A percentile compares a stretch with the other conserved stretches of the same genome.
Conservation (phyloP, 129 eudicot species). For the Mikania micrantha region DNA sequence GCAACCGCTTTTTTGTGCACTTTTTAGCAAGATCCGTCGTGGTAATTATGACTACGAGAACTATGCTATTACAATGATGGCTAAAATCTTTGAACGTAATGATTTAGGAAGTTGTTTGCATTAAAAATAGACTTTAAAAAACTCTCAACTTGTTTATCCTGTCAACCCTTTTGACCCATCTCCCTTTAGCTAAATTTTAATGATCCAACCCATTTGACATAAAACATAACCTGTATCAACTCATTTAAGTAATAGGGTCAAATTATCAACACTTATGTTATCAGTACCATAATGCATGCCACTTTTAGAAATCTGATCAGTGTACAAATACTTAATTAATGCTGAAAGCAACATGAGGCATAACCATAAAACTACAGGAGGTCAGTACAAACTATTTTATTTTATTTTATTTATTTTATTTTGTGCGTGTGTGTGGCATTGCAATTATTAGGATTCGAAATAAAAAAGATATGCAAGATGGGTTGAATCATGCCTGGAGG, state of each 20-base stretch:
- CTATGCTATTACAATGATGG: not conserved
- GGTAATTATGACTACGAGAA: not conserved
- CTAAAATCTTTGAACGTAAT: not conserved
- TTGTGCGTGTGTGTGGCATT: not conserved
- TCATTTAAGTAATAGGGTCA: not conserved
- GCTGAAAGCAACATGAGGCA: not conserved
- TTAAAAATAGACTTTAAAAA: not conserved
- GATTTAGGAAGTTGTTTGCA: not conserved
- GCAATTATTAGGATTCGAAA: not conserved
- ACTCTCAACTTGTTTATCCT: not conserved
- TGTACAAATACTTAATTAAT: not conserved
- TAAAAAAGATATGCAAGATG: not conserved
- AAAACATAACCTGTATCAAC: not conserved
- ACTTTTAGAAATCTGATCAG: not conserved
- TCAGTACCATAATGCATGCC: not conserved
- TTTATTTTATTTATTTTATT: not conserved
- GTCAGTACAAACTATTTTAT: not conserved
- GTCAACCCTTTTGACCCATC: not conserved
- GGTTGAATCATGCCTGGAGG: constrained; percentile 67
- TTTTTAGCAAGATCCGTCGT: not conserved
- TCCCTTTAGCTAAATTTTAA: not conserved
- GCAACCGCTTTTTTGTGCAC: not conserved
- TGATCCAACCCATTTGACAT: not conserved
- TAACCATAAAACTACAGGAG: not conserved
- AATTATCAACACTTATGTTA: not conserved